Conservation (phyloP, 768 basidiomycete species). For the Pleurotus ostreatus region DNA sequence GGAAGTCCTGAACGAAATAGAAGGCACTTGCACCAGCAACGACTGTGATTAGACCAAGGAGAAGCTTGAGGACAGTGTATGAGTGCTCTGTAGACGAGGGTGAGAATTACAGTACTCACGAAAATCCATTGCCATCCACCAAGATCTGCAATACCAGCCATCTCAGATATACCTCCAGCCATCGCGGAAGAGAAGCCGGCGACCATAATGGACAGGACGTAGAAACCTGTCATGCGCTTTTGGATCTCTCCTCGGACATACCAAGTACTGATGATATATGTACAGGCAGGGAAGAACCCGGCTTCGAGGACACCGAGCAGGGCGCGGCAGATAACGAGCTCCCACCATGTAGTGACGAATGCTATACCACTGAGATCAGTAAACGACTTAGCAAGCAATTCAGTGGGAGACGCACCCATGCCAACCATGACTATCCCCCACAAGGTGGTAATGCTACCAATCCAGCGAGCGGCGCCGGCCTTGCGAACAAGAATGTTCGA, state of each 20-base stretch:
- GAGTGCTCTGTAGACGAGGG: not conserved
- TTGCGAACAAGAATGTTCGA: slow-evolving; percentile 3
- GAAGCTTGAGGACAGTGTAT: slow-evolving; percentile 3
- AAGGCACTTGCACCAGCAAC: slow-evolving; percentile 23
- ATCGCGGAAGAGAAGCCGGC: slow-evolving; percentile 23
- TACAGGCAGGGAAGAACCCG: slow-evolving; percentile 8
- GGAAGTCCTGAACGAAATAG: slow-evolving; percentile 31
- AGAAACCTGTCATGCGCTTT: slow-evolving; percentile 20
- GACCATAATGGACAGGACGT: slow-evolving; percentile 17
- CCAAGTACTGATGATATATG: slow-evolving; percentile 21
- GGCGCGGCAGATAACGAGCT: slow-evolving; percentile 5
- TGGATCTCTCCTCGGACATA: slow-evolving; percentile 21
- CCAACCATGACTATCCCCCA: slow-evolving; percentile 1
- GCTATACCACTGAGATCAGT: no score
- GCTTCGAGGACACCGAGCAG: slow-evolving; percentile 4
- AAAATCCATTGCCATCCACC: slow-evolving; percentile 36
- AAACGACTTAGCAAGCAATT: no score
- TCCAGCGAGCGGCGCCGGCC: slow-evolving; percentile 5
- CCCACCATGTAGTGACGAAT: slow-evolving; percentile 5
- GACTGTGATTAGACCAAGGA: slow-evolving; percentile 26
- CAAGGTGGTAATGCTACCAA: not conserved
- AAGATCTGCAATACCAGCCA: slow-evolving; percentile 20
- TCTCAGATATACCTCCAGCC: slow-evolving; percentile 16
- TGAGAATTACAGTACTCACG: slow-evolving; percentile 12
- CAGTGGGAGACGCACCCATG: not conserved